Evolutionary conservation across 2,329 filamentous ascomycete genomes (phyloP).

Genomic region (Diaporthe vaccinii): DNA sequence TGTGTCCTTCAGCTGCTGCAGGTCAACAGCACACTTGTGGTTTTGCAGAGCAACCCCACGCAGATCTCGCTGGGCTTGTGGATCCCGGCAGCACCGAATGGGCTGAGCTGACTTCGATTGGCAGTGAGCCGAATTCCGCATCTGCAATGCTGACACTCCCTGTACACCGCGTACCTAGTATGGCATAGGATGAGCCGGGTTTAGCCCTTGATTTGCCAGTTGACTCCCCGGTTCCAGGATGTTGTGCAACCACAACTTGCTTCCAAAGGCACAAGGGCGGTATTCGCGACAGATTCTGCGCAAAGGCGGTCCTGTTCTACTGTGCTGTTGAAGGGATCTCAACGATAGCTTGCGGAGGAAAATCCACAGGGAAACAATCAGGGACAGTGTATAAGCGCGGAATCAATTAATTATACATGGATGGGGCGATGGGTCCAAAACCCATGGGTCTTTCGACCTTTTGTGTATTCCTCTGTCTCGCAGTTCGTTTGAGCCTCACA

Average conservation of each 20-base stretch:
- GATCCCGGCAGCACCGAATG: background rate
- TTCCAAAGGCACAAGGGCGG: background rate
- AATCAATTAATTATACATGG: background rate
- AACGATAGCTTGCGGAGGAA: background rate
- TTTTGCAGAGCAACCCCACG: background rate
- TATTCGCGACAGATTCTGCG: background rate
- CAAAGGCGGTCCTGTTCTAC: background rate
- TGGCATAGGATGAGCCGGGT: background rate
- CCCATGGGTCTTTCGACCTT: background rate
- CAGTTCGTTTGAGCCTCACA: background rate
- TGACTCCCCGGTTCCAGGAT: background rate
- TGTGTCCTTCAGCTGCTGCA: background rate
- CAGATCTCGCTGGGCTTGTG: background rate
- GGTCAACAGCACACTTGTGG: conserved; percentile 1
- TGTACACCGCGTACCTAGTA: background rate
- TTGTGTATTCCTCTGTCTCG: background rate
- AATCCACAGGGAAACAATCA: background rate
- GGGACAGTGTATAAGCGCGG: too few relatives aligned
- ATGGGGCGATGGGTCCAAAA: background rate
- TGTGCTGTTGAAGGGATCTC: background rate
- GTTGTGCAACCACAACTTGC: background rate
- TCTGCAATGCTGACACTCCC: background rate
- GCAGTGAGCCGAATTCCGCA: background rate
- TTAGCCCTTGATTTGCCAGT: background rate
- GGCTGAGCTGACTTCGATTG: background rate